These are phyloP conservation scores for Trichoderma aggressivum DNA, from an alignment of 2,329 filamentous ascomycete genomes.

Conservation along the genomic window DNA sequence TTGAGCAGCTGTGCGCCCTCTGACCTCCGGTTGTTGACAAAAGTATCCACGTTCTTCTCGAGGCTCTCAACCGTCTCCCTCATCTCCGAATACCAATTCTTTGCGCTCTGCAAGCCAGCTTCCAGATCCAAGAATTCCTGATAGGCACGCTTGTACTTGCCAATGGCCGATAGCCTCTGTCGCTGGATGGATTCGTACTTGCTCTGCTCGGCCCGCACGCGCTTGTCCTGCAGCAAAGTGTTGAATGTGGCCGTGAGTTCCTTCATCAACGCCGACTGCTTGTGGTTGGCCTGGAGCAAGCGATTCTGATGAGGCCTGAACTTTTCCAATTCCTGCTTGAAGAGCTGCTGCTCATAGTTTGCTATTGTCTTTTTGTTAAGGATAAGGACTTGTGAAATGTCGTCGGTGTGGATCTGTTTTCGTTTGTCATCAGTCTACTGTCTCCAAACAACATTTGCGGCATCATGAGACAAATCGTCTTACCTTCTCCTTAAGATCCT, in stretches of 20 bases:
- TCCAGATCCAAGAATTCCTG: constrained; percentile 89
- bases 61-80: constrained; percentile 88
- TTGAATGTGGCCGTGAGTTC: constrained; percentile 87
- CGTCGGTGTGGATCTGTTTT: constrained; percentile 81
- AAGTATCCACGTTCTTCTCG: constrained; percentile 93
- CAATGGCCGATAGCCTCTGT: constrained; percentile 75
- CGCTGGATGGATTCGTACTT: constrained; percentile 89
- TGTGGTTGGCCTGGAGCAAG: constrained; percentile 89
- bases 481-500: constrained; percentile 97
- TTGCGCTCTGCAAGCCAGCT: constrained; percentile 80
- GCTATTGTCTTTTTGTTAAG: constrained; percentile 96
- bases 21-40: constrained; percentile 88
- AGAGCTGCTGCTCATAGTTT: constrained; percentile 87
- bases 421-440: constrained; percentile 23
- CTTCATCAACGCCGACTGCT: constrained; percentile 91
- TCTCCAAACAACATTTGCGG: background rate
- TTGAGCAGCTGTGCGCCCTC: constrained; percentile 87
- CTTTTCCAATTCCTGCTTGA: constrained; percentile 96
- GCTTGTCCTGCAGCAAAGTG: constrained; percentile 84
- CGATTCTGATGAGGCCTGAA: constrained; percentile 91
- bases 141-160: constrained; percentile 85
- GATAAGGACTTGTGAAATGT: constrained; percentile 95
- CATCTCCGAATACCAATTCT: constrained; percentile 95
- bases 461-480: background rate
- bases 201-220: constrained; percentile 88